Evolutionary conservation across 768 basidiomycete genomes (phyloP).

Genomic region (Tylopilus vinaceipallidus): DNA sequence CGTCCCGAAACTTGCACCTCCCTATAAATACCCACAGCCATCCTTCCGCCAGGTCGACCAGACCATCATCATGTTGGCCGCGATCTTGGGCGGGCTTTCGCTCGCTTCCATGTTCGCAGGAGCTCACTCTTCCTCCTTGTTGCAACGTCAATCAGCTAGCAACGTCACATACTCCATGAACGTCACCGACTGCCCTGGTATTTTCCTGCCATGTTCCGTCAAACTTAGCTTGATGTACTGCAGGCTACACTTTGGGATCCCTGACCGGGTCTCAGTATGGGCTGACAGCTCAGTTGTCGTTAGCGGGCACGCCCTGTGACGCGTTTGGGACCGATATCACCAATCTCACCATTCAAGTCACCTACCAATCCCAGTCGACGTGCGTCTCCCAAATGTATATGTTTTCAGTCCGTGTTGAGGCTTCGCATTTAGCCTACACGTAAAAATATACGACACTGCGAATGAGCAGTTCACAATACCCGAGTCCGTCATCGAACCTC

Average conservation of each 20-base stretch:
- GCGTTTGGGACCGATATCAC: constrained; percentile 61
- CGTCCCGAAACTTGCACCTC: not conserved
- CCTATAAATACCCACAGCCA: constrained; percentile 5
- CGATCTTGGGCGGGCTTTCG: constrained; percentile 8
- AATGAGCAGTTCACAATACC: constrained; percentile 69
- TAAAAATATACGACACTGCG: constrained; percentile 62
- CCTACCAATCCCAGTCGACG: constrained; percentile 58
- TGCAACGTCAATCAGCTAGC: constrained; percentile 3
- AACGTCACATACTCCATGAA: constrained; percentile 24
- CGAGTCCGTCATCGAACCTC: constrained; percentile 46
- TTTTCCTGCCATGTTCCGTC: not conserved
- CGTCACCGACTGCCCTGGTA: constrained; percentile 34
- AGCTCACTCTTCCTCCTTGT: constrained; percentile 6
- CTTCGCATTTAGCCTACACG: constrained; percentile 48
- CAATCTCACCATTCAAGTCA: constrained; percentile 61
- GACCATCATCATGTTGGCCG: not conserved
- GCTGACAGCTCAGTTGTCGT: constrained; percentile 50
- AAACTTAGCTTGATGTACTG: not conserved
- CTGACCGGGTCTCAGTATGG: constrained; percentile 45
- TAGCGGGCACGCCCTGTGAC: constrained; percentile 59
- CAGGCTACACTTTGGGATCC: constrained; percentile 54
- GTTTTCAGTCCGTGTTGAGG: not conserved
- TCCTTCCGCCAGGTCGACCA: not conserved
- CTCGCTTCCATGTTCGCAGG: constrained; percentile 2
- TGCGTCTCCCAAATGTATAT: constrained; percentile 22